Base-by-base conservation (phyloP, 2,329 filamentous ascomycete genomes). In the Ophiostoma sp. region DNA sequence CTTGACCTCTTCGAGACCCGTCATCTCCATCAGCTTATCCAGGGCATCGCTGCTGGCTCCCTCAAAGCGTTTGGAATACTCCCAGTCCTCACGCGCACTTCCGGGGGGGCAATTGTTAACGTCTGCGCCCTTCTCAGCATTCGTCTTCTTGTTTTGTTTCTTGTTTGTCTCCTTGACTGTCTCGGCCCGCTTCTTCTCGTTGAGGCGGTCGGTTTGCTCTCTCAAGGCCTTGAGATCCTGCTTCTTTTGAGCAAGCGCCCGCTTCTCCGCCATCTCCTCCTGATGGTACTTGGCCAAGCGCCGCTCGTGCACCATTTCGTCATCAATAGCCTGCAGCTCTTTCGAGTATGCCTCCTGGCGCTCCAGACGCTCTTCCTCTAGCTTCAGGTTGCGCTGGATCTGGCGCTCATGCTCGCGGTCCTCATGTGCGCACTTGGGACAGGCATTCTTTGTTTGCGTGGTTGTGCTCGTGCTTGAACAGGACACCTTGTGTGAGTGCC, bases 1-100 rank as follows among this genome's bases (percentile, higher is more conserved):
- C 73, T 94, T 94, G 57, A 93, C 88, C 0, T 83, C 79, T 73
- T 93, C 90, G 0, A 94, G 80, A 0, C 91, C 90, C 62, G 90
- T 87, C 86, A 93, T 88, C 0, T 76, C 77, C 87, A 93, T 92
- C 10, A 94, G 75, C 0, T 80, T 75, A 71, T 93, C 89, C 0
- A 93, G 74, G 0, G 84, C 80, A 0, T 77, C 74, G 72, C 86
- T 91, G 0, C 75, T 74, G 0, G 83, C 82, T 0, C 81, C 80
- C 41, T 88, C 83, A 0, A 77, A 75, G 1, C 78, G 67, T 75
- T 92, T 92, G 73, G 88, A 82, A 0, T 79, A 75, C 17, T 88
- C 78, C 90, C 90, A 93, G 23, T 91, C 87, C 1, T 79, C 77
- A 0, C 77, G 36, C 1, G 68, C 68, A 15, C 27, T 48, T 35